Evolutionary conservation across 225 moss, liverwort and hornwort genomes (phyloP).

Genomic region (Asterella californica): DNA sequence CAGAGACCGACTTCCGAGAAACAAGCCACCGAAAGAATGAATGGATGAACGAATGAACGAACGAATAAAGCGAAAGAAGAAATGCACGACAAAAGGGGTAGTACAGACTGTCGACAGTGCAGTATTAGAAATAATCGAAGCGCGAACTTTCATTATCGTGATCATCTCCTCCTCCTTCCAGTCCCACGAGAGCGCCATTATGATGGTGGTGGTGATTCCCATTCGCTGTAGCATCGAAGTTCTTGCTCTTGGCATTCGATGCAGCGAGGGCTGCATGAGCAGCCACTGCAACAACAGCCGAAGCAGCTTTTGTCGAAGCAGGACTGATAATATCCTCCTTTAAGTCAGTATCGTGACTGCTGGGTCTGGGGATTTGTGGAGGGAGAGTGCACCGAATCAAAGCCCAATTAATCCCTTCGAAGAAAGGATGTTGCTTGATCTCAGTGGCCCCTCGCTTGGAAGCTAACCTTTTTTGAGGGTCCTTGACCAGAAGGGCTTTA

Average conservation of each 20-base stretch:
- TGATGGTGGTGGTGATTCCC: not conserved
- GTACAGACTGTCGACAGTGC: not conserved
- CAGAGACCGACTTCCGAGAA: not conserved
- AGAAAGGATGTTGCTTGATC: slow-evolving; percentile 93
- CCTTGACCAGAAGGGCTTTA: slow-evolving; percentile 80
- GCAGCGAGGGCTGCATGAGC: slow-evolving; percentile 15
- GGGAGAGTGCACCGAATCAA: slow-evolving; percentile 89
- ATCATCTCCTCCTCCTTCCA: not conserved
- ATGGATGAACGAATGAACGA: not conserved
- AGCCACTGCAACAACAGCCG: slow-evolving; percentile 23
- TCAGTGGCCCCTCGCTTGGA: slow-evolving; percentile 88
- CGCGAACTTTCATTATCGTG: slow-evolving; percentile 8
- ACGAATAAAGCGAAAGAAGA: not conserved
- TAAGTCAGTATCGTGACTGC: not conserved
- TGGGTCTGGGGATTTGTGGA: slow-evolving; percentile 66
- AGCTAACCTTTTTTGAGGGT: slow-evolving; percentile 79
- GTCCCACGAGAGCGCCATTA: not conserved
- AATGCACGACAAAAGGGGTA: not conserved
- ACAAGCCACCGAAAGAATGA: not conserved
- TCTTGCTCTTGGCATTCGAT: slow-evolving; percentile 13
- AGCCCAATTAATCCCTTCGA: slow-evolving; percentile 94
- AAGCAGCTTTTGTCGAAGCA: not conserved
- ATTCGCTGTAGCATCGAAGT: not conserved
- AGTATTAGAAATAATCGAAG: slow-evolving; percentile 19
- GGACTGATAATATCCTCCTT: not conserved